Conservation (phyloP, 352 stramenopile genomes). For the Pythium scleroteichum region DNA sequence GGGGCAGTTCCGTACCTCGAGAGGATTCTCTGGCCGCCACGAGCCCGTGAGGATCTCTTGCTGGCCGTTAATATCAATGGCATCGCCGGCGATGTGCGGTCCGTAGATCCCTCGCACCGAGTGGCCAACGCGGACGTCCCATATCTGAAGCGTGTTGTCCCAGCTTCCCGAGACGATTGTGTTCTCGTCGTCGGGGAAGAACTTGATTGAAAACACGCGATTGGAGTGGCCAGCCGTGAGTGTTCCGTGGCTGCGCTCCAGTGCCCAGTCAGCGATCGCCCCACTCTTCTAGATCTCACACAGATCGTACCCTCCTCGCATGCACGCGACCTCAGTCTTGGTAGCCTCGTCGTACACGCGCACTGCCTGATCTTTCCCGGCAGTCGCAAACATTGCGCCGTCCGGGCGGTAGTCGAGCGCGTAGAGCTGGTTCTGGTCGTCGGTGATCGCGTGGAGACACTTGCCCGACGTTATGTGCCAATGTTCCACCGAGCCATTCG, state of each 20-base stretch:
- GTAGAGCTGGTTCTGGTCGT: conserved; percentile 89
- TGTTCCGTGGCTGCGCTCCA: conserved; percentile 37
- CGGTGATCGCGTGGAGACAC: conserved; percentile 89
- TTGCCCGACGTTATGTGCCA: conserved; percentile 94
- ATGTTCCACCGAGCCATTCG: conserved; percentile 88
- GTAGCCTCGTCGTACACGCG: conserved; percentile 91
- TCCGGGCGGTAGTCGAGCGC: conserved; percentile 88
- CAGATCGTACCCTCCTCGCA: conserved; percentile 51
- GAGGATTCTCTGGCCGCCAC: conserved; percentile 87
- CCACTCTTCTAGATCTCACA: background rate
- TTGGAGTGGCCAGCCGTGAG: conserved; percentile 89
- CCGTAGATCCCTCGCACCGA: conserved; percentile 90
- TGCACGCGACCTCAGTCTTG: conserved; percentile 72
- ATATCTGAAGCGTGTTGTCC: conserved; percentile 94
- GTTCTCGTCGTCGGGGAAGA: conserved; percentile 79
- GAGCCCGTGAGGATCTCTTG: conserved; percentile 89
- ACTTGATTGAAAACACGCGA: conserved; percentile 92
- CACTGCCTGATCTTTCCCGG: conserved; percentile 87
- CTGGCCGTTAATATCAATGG: conserved; percentile 70
- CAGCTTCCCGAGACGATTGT: conserved; percentile 86
- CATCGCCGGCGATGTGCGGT: conserved; percentile 84
- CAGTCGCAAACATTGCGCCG: conserved; percentile 85
- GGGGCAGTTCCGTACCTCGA: conserved; percentile 46
- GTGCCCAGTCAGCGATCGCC: background rate
- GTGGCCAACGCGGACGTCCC: conserved; percentile 85